Evolutionary conservation across 2,329 filamentous ascomycete genomes (phyloP), one percentile per base, ranked within the genome.

Genomic region (Torrubiellomyces zombiae): DNA sequence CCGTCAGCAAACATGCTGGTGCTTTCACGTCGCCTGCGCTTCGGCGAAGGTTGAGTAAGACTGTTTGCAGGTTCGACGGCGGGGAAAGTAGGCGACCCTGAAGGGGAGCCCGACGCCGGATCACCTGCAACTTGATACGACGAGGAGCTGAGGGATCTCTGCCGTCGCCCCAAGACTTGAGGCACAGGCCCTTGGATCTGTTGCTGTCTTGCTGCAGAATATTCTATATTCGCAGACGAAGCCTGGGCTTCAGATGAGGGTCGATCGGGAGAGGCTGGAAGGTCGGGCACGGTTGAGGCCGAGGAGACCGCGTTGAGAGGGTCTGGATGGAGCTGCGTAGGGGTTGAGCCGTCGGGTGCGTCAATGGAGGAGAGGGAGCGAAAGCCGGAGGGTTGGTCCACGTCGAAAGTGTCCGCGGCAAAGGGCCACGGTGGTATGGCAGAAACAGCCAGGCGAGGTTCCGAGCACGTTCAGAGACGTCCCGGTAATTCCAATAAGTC

Each of bases 291-390:
- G 23, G 34, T 31, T 38, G 48, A 50, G 43, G 54, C 51, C 45
- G 58, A 56, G 49, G 50, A 33, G 36, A 46, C 47, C 40, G 53
- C 53, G 55, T 49, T 56, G 43, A 58, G 45, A 51, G 63, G 44
- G 50, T 51, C 49, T 44, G 54, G 48, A 40, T 58, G 50, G 51
- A 55, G 50, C 38, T 55, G 63, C 60, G 66, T 60, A 48, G 56
- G 60, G 55, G 63, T 51, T 62, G 67, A 65, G 60, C 63, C 53
- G 71, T 73, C 74, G 68, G 75, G 56, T 59, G 63, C 36, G 39
- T 41, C 34, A 29, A 40, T 37, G 43, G 43, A 39, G 38, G 35
- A 18, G 24, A 25, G 41, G 38, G 42, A 45, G 38, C 37, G 42
- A 35, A 47, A 32, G 38, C 40, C 36, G 37, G 40, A 45, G 38